phyloP scores from a whole-genome alignment of 345 rosid species.

The Reutealis trisperma region DNA sequence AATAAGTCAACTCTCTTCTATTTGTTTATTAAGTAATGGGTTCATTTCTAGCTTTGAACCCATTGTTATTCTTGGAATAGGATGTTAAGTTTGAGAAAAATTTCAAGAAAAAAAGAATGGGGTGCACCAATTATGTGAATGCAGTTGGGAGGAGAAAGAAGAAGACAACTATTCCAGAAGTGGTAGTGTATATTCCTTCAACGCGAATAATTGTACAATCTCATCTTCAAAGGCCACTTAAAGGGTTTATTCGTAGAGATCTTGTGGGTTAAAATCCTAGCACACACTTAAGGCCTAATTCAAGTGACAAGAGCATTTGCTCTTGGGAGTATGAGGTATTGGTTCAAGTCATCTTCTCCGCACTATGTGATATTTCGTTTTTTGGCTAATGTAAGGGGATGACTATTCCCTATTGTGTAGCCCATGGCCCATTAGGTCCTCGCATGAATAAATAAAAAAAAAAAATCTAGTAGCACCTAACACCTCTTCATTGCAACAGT shows the following conservation, averaged over 20 bases:
- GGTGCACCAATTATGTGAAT: conserved; percentile 65
- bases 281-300: too few relatives aligned
- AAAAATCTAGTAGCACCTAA: too few relatives aligned
- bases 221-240: conserved; percentile 67
- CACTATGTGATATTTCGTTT: too few relatives aligned
- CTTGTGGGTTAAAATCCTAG: too few relatives aligned
- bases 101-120: conserved; percentile 50
- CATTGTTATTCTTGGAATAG: conserved; percentile 20
- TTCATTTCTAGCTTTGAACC: neutral
- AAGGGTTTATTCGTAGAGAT: conserved; percentile 53
- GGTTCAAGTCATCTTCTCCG: too few relatives aligned
- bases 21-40: neutral
- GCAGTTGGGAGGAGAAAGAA: conserved; percentile 52
- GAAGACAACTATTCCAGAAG: conserved; percentile 57
- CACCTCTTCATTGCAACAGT: too few relatives aligned
- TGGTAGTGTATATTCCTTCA: conserved; percentile 58
- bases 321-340: too few relatives aligned
- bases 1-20: conserved; percentile 13
- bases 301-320: too few relatives aligned
- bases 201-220: conserved; percentile 60
- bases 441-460: too few relatives aligned
- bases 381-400: too few relatives aligned
- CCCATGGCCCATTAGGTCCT: too few relatives aligned
- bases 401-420: too few relatives aligned
- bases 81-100: conserved; percentile 39